Conservation (phyloP, 371 early-diverging fungal species). For the Blastocladiella emersonii region DNA sequence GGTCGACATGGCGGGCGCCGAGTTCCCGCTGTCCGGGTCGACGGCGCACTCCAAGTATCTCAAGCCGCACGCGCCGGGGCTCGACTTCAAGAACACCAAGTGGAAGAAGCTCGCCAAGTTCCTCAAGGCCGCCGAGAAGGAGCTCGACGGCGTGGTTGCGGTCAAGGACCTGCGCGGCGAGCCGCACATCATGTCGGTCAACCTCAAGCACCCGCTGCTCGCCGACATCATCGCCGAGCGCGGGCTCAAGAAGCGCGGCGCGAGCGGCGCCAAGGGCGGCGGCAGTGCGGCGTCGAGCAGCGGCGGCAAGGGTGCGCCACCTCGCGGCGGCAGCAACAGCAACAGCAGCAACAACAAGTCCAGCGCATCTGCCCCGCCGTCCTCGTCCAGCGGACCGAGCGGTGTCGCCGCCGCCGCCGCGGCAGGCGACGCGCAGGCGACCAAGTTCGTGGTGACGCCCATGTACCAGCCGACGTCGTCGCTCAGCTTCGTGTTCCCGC, state of each 20-base stretch:
- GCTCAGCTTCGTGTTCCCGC: background rate
- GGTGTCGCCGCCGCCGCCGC: background rate
- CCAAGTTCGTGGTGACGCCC: background rate
- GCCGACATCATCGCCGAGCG: background rate
- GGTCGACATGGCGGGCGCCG: background rate
- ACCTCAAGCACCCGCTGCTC: background rate
- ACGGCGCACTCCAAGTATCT: background rate
- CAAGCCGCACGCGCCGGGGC: background rate
- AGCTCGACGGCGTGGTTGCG: background rate
- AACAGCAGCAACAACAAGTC: no score
- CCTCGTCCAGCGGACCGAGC: background rate
- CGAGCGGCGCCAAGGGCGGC: background rate
- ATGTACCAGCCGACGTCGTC: background rate
- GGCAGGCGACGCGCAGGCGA: background rate
- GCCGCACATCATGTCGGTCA: background rate
- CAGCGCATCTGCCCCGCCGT: background rate
- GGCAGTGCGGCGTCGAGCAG: no score
- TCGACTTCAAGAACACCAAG: background rate
- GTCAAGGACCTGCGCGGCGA: background rate
- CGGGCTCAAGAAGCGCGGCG: background rate
- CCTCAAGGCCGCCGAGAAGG: background rate
- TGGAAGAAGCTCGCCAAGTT: slow-evolving; percentile 2
- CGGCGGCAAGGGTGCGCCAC: no score
- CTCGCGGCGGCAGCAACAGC: no score
- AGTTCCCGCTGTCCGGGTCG: background rate